Conservation (phyloP, 1,284 basidiomycete species). For the Pseudozyma tsukubaensis region DNA sequence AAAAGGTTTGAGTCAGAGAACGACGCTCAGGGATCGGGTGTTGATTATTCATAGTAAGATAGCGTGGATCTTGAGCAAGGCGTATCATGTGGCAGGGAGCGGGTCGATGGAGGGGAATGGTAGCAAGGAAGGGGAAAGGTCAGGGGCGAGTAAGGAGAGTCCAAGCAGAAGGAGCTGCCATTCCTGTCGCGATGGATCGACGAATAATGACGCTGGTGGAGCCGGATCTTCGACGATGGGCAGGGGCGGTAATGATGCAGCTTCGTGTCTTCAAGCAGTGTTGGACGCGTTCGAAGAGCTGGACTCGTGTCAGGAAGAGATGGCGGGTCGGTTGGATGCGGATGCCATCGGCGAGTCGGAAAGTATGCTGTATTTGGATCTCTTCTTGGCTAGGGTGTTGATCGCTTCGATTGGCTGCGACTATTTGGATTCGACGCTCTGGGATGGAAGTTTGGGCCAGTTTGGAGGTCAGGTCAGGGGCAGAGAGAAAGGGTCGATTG, state of each 20-base stretch:
- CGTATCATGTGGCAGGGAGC: slow-evolving; percentile 28
- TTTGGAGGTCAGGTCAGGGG: slow-evolving; percentile 1
- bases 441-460: slow-evolving; percentile 38
- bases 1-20: slow-evolving; percentile 27
- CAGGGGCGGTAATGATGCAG: slow-evolving; percentile 12
- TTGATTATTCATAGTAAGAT: slow-evolving; percentile 33
- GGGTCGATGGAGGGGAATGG: slow-evolving; percentile 14
- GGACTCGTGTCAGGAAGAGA: slow-evolving; percentile 41
- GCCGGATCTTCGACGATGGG: background rate
- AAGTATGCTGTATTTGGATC: slow-evolving; percentile 36
- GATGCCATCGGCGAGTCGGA: slow-evolving; percentile 32
- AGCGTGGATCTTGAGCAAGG: slow-evolving; percentile 38
- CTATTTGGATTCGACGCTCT: slow-evolving; percentile 38
- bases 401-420: slow-evolving; percentile 42
- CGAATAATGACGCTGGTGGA: background rate
- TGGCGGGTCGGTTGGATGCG: slow-evolving; percentile 29
- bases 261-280: slow-evolving; percentile 15
- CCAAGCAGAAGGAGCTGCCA: slow-evolving; percentile 17
- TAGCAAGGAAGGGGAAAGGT: slow-evolving; percentile 15
- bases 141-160: slow-evolving; percentile 7
- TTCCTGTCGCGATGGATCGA: slow-evolving; percentile 21
- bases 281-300: slow-evolving; percentile 32
- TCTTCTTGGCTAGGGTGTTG: slow-evolving; percentile 28
- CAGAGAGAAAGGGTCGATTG: slow-evolving; percentile 11
- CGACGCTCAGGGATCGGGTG: slow-evolving; percentile 28